These are phyloP conservation scores for Seiridium cupressi DNA, from an alignment of 2,329 filamentous ascomycete species.

Conservation along the genomic window DNA sequence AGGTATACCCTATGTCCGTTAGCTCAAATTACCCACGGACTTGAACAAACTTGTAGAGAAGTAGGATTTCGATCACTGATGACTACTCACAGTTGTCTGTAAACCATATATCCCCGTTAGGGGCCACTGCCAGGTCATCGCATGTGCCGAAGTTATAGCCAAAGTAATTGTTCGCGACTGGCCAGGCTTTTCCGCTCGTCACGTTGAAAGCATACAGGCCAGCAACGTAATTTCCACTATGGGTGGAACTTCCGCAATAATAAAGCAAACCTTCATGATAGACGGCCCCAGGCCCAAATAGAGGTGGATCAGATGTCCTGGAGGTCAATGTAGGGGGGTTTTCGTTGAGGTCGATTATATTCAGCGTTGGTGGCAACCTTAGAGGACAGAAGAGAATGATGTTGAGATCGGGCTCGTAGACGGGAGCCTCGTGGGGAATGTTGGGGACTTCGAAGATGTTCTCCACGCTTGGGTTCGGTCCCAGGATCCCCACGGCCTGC, in stretches of 20 bases:
- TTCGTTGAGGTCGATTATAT: background rate
- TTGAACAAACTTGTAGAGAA: too few relatives aligned
- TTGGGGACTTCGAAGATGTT: background rate
- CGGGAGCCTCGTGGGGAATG: background rate
- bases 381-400: background rate
- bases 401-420: background rate
- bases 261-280: background rate
- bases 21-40: too few relatives aligned
- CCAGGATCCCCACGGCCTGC: background rate
- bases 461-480: background rate
- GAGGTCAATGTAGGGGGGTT: background rate
- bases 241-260: background rate
- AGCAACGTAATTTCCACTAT: background rate
- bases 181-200: constrained; percentile 18
- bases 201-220: background rate
- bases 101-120: constrained; percentile 22
- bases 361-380: background rate
- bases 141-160: constrained; percentile 34
- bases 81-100: background rate
- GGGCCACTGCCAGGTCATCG: constrained; percentile 34
- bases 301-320: background rate
- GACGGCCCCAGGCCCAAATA: background rate
- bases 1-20: background rate
- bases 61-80: too few relatives aligned
- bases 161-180: constrained; percentile 29